Conservation (phyloP, 805 yeast genomes). For the Pichia membranifaciens region DNA sequence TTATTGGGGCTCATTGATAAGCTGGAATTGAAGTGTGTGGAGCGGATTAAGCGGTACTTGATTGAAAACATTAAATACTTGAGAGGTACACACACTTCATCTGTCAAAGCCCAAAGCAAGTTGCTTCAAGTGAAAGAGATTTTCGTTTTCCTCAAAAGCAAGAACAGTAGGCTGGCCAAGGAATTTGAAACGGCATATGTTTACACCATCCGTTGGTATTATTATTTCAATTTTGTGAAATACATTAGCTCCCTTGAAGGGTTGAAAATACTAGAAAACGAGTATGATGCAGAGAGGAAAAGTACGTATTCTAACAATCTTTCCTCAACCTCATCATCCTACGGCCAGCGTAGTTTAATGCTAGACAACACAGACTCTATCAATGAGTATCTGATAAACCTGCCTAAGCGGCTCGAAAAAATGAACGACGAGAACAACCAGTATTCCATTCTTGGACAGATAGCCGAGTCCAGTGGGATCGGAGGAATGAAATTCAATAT, state of each 20-base stretch:
- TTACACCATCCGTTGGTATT: slow-evolving; percentile 92
- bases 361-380: slow-evolving; percentile 22
- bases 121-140: slow-evolving; percentile 59
- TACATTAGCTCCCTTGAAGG: slow-evolving; percentile 69
- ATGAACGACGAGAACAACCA: slow-evolving; percentile 39
- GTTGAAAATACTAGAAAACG: slow-evolving; percentile 41
- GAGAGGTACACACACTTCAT: slow-evolving; percentile 57
- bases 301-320: neutral
- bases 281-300: slow-evolving; percentile 7
- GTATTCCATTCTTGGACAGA: slow-evolving; percentile 71
- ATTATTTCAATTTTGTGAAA: slow-evolving; percentile 67
- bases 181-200: slow-evolving; percentile 77
- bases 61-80: slow-evolving; percentile 61
- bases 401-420: slow-evolving; percentile 57
- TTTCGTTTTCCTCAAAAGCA: slow-evolving; percentile 48
- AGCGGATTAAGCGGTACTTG: slow-evolving; percentile 67
- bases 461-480: slow-evolving; percentile 67
- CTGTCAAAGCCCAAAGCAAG: slow-evolving; percentile 68
- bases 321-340: neutral
- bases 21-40: slow-evolving; percentile 60
- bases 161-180: slow-evolving; percentile 56
- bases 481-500: slow-evolving; percentile 49
- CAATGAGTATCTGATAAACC: slow-evolving; percentile 49
- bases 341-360: neutral
- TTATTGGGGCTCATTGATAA: slow-evolving; percentile 36